phyloP scores from a whole-genome alignment of 2,329 filamentous ascomycete genomes.

The Ascochyta koolunga region DNA sequence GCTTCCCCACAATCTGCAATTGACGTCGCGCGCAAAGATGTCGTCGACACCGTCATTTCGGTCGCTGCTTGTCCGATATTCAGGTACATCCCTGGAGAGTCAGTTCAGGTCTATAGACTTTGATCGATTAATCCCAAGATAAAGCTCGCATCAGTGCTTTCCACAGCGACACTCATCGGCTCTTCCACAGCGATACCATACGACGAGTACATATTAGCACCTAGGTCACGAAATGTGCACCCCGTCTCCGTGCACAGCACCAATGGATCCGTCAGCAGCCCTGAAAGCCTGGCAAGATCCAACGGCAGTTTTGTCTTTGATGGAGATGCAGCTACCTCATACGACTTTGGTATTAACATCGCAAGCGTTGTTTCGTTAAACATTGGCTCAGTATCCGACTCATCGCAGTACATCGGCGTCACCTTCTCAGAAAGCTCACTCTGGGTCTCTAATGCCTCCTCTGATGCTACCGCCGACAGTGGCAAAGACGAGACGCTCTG shows the following conservation, averaged over 20 bases:
- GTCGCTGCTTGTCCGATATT: constrained; percentile 7
- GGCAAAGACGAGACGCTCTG: constrained; percentile 57
- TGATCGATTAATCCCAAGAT: neutral
- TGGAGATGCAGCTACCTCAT: constrained; percentile 47
- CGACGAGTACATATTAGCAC: constrained; percentile 51
- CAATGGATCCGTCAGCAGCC: constrained; percentile 48
- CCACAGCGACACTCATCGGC: neutral
- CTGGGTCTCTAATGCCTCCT: constrained; percentile 56
- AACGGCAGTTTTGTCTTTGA: constrained; percentile 44
- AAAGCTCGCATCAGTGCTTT: neutral
- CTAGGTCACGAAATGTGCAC: constrained; percentile 41
- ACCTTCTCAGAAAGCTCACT: constrained; percentile 52
- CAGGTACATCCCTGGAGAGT: neutral
- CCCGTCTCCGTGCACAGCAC: constrained; percentile 46
- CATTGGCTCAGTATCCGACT: constrained; percentile 42
- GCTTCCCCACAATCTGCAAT: constrained; percentile 14
- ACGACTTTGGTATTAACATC: constrained; percentile 53
- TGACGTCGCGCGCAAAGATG: neutral
- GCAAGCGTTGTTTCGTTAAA: constrained; percentile 49
- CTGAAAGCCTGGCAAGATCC: constrained; percentile 39
- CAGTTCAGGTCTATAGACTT: constrained; percentile 1
- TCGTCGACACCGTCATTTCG: constrained; percentile 11
- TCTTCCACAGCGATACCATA: constrained; percentile 33
- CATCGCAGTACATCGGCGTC: constrained; percentile 50
- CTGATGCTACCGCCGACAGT: constrained; percentile 55